Evolutionary conservation across 2,329 filamentous ascomycete species (phyloP).

Genomic region (Dactylellina leptospora): DNA sequence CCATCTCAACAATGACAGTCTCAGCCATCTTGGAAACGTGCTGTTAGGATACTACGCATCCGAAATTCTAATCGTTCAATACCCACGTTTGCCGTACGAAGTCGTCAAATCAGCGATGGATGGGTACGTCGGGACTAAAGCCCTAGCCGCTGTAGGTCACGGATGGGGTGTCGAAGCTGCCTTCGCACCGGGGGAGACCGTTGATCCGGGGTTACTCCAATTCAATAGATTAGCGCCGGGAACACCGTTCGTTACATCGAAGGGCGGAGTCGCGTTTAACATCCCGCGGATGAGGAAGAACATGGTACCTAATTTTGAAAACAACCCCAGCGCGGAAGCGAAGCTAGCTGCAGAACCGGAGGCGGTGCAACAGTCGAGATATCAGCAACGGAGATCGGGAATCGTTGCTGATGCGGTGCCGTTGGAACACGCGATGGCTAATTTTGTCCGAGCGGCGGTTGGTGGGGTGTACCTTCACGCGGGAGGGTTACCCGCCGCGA

Average conservation of each 20-base stretch:
- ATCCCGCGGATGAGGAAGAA: conserved; percentile 15
- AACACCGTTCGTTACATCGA: conserved; percentile 27
- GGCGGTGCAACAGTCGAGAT: conserved; percentile 29
- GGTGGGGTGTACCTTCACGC: conserved; percentile 84
- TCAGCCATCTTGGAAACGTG: conserved; percentile 81
- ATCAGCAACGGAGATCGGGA: conserved; percentile 64
- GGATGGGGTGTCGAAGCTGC: conserved; percentile 93
- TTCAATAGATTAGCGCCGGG: conserved; percentile 63
- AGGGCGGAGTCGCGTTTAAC: conserved; percentile 28
- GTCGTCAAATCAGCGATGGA: conserved; percentile 86
- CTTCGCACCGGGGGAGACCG: conserved; percentile 86
- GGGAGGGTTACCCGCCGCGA: conserved; percentile 77
- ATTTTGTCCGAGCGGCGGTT: conserved; percentile 82
- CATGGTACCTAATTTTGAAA: conserved; percentile 30
- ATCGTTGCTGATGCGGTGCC: conserved; percentile 35
- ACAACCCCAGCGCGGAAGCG: conserved; percentile 36
- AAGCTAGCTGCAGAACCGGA: conserved; percentile 9
- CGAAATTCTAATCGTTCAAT: conserved; percentile 87
- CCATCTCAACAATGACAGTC: conserved; percentile 86
- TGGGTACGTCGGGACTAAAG: conserved; percentile 79
- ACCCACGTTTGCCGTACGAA: conserved; percentile 87
- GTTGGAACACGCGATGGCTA: conserved; percentile 68
- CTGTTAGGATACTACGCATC: conserved; percentile 87
- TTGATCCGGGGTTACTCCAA: conserved; percentile 89
- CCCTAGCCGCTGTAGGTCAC: conserved; percentile 75